Conservation (phyloP, 352 stramenopile species). For the Globisporangium paroecandrum region DNA sequence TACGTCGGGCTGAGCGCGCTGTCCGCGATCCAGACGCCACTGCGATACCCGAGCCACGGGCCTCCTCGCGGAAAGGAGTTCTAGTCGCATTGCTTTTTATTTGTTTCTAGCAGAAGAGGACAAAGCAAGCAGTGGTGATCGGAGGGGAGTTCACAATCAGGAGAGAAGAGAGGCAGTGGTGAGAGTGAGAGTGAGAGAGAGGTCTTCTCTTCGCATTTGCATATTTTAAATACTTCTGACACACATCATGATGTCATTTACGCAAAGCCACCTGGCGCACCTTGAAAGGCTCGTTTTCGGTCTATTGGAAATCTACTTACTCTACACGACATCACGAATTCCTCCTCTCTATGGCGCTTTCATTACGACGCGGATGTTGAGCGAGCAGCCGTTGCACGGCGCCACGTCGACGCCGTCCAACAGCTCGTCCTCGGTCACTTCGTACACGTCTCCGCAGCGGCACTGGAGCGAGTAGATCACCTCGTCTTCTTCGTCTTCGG, state of each 20-base stretch:
- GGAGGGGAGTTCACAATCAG: neutral
- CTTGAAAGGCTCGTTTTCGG: neutral
- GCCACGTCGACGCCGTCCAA: constrained; percentile 63
- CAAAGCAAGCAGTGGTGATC: neutral
- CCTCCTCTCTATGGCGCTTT: constrained; percentile 22
- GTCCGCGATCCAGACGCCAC: constrained; percentile 74
- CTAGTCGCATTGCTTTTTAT: constrained; percentile 26
- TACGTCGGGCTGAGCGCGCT: constrained; percentile 71
- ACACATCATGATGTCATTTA: neutral
- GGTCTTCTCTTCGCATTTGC: neutral
- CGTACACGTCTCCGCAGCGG: constrained; percentile 72
- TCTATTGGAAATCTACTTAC: neutral
- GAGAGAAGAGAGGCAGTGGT: neutral
- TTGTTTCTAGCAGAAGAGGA: neutral
- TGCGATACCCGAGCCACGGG: constrained; percentile 63
- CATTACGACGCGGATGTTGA: constrained; percentile 67
- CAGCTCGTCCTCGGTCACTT: constrained; percentile 62
- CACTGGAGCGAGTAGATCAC: constrained; percentile 60
- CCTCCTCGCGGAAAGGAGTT: constrained; percentile 84
- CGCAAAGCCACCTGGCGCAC: neutral
- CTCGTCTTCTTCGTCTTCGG: constrained; percentile 35
- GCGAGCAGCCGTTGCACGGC: constrained; percentile 75
- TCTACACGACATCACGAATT: neutral
- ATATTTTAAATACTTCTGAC: constrained; percentile 7
- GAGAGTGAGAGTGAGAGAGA: neutral